A percentile compares a stretch with the other conserved stretches of the same genome.
These are phyloP conservation scores for Fusarium euwallaceae DNA, from an alignment of 2,329 filamentous ascomycete genomes.

Conservation along the genomic window DNA sequence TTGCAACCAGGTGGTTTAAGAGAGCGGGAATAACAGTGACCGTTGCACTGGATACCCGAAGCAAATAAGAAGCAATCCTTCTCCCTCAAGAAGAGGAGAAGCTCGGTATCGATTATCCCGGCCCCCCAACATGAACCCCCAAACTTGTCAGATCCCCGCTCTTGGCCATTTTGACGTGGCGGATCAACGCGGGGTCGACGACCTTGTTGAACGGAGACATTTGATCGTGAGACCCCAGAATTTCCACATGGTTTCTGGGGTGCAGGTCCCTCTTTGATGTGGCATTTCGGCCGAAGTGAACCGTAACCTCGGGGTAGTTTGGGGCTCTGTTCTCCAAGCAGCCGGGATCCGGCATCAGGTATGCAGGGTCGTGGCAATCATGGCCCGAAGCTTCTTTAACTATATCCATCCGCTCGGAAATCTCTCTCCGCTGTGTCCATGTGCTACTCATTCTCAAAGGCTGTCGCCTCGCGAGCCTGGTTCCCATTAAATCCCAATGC, in stretches of 20 bases:
- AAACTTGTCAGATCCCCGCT: slow-evolving; percentile 2
- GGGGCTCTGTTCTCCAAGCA: neutral
- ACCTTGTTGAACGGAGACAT: neutral
- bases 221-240: neutral
- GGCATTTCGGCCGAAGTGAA: neutral
- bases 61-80: neutral
- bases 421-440: neutral
- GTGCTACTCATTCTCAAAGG: neutral
- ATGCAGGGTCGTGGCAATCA: neutral
- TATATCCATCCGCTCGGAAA: neutral
- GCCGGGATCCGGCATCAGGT: neutral
- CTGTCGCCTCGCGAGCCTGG: neutral
- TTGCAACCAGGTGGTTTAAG: neutral
- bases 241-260: neutral
- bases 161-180: neutral
- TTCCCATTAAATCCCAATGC: neutral
- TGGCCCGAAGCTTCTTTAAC: neutral
- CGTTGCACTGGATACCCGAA: neutral
- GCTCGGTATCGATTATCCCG: neutral
- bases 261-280: neutral
- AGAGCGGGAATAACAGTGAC: neutral
- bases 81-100: neutral
- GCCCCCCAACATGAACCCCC: neutral
- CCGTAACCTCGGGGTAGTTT: neutral
- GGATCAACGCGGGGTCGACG: neutral